Percentiles rank a stretch among this genome's conserved stretches.
phyloP scores from a whole-genome alignment of 2,329 filamentous ascomycete genomes.

The Phaeosphaeriaceae sp. region DNA sequence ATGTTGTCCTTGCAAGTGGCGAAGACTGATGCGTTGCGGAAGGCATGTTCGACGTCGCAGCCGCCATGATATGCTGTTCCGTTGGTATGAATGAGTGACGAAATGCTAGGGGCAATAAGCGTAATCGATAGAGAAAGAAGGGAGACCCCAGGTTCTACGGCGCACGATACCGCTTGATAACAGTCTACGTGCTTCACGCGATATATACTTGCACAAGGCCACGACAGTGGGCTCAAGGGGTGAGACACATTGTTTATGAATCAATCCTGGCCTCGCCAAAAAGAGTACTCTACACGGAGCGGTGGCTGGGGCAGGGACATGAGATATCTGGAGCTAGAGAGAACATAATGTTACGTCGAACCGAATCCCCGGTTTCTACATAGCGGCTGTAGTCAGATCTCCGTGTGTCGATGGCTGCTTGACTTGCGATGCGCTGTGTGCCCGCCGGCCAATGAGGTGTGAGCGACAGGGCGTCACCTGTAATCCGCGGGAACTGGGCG shows the following conservation, averaged over 20 bases:
- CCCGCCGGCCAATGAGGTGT: constrained; percentile 29
- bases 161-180: constrained; percentile 34
- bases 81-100: constrained; percentile 7
- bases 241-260: constrained; percentile 46
- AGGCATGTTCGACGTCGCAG: constrained; percentile 23
- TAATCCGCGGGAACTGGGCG: constrained; percentile 25
- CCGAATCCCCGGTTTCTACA: constrained; percentile 35
- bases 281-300: constrained; percentile 19
- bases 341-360: constrained; percentile 37
- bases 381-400: constrained; percentile 30
- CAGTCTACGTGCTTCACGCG: constrained; percentile 32
- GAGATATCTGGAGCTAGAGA: constrained; percentile 24
- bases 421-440: constrained; percentile 21
- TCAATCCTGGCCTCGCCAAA: constrained; percentile 19
- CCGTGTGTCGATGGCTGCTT: constrained; percentile 29
- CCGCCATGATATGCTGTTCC: constrained; percentile 9
- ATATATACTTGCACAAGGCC: constrained; percentile 44
- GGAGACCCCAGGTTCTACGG: constrained; percentile 21
- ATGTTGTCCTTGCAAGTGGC: constrained; percentile 31
- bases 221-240: constrained; percentile 33
- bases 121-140: constrained; percentile 21
- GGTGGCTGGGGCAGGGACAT: constrained; percentile 30
- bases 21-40: constrained; percentile 29
- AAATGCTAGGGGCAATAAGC: constrained; percentile 13
- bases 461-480: constrained; percentile 28